Evolutionary conservation across 352 stramenopile species (phyloP).

Genomic region (Phytopythium boreale): DNA sequence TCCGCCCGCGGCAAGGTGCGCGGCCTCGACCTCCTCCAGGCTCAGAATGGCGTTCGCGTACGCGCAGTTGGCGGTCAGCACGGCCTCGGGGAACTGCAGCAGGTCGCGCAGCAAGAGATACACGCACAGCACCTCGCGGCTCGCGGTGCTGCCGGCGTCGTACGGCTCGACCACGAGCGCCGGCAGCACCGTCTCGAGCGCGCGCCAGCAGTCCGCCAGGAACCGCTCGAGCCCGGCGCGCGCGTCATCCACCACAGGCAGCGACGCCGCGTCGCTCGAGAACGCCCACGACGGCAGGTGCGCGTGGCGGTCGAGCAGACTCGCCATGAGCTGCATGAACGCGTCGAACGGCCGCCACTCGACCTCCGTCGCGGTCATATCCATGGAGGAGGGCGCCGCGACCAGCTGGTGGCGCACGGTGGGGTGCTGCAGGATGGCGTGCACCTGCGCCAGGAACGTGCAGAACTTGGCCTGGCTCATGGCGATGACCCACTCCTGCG

Average conservation of each 20-base stretch:
- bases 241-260: constrained; percentile 26
- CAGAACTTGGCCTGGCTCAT: constrained; percentile 61
- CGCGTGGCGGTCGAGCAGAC: constrained; percentile 35
- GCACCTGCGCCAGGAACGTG: constrained; percentile 41
- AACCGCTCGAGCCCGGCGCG: constrained; percentile 43
- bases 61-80: constrained; percentile 45
- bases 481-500: constrained; percentile 51
- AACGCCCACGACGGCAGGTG: constrained; percentile 37
- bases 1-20: constrained; percentile 8
- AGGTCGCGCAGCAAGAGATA: constrained; percentile 57
- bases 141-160: constrained; percentile 17
- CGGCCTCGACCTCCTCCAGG: constrained; percentile 44
- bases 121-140: constrained; percentile 34
- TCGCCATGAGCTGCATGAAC: constrained; percentile 36
- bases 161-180: constrained; percentile 42
- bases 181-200: constrained; percentile 43
- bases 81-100: constrained; percentile 38
- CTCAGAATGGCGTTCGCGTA: constrained; percentile 62
- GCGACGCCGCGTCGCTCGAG: constrained; percentile 32
- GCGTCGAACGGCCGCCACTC: constrained; percentile 50
- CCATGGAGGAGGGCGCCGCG: constrained; percentile 8
- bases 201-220: constrained; percentile 40
- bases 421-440: constrained; percentile 36
- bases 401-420: constrained; percentile 23
- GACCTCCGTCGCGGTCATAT: constrained; percentile 8